A percentile compares a stretch with the other conserved stretches of the same genome.
phyloP scores from a whole-genome alignment of 2,329 filamentous ascomycete genomes.

The Fusarium papillatum region DNA sequence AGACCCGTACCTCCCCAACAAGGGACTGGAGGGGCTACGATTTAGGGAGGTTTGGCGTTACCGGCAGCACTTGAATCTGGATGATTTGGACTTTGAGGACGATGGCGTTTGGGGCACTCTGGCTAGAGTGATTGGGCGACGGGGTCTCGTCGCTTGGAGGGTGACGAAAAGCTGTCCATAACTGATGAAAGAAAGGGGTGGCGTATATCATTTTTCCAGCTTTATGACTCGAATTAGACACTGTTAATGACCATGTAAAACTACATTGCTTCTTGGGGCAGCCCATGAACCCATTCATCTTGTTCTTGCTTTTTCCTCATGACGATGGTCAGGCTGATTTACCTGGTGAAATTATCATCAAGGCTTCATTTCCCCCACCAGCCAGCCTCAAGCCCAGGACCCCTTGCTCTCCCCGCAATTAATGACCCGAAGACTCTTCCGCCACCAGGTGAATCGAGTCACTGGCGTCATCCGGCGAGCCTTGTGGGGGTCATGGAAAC shows the following conservation, averaged over 20 bases:
- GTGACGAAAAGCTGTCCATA: constrained; percentile 71
- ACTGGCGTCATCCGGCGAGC: constrained; percentile 21
- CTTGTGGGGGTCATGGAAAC: constrained; percentile 13
- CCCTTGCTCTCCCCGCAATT: constrained; percentile 24
- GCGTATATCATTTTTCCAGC: constrained; percentile 15
- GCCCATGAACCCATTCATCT: constrained; percentile 14
- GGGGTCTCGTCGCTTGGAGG: constrained; percentile 73
- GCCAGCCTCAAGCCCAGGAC: background rate
- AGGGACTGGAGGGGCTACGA: constrained; percentile 69
- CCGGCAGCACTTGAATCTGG: constrained; percentile 78
- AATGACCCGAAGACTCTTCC: constrained; percentile 16
- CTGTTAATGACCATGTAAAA: constrained; percentile 34
- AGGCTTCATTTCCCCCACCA: constrained; percentile 20
- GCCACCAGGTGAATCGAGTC: constrained; percentile 4
- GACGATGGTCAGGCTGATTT: background rate
- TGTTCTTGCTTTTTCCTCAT: constrained; percentile 3
- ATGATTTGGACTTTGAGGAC: constrained; percentile 84
- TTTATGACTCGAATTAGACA: constrained; percentile 31
- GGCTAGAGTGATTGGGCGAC: constrained; percentile 73
- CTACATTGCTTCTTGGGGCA: constrained; percentile 19
- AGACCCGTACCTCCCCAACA: constrained; percentile 72
- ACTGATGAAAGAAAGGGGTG: constrained; percentile 30
- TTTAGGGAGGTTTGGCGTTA: constrained; percentile 81
- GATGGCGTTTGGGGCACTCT: constrained; percentile 83
- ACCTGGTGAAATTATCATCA: background rate